Evolutionary conservation across 1,139 yeast species (phyloP).

Genomic region (Taiozyma onychis): DNA sequence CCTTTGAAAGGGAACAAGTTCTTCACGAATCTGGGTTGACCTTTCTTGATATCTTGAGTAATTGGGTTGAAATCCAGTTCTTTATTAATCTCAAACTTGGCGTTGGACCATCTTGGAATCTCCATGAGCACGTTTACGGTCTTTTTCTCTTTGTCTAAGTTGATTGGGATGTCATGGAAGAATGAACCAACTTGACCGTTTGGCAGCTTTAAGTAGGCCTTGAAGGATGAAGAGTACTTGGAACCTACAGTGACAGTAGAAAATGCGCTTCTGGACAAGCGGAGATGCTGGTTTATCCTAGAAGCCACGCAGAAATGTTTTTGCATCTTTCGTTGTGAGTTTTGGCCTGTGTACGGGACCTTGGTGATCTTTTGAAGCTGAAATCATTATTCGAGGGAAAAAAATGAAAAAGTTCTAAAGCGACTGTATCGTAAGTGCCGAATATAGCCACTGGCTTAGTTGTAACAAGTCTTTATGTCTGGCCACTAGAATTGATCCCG

Average conservation of each 20-base stretch:
- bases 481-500: too few species aligned
- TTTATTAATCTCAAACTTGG: constrained; percentile 84
- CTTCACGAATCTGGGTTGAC: constrained; percentile 78
- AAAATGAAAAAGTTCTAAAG: too few species aligned
- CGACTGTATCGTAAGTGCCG: too few species aligned
- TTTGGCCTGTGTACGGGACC: neutral
- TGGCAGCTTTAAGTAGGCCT: constrained; percentile 33
- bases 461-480: too few species aligned
- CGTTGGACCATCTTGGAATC: constrained; percentile 95
- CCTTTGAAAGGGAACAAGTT: constrained; percentile 97
- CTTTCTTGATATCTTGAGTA: constrained; percentile 89
- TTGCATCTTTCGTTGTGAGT: neutral
- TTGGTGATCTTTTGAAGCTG: neutral
- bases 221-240: constrained; percentile 39
- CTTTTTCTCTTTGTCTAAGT: constrained; percentile 53
- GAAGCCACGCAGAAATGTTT: neutral
- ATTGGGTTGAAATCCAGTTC: constrained; percentile 78
- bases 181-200: constrained; percentile 58
- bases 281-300: neutral
- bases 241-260: constrained; percentile 32
- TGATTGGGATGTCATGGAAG: constrained; percentile 88
- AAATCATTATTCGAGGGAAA: too few species aligned
- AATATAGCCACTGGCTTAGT: too few species aligned
- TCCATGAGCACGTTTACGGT: constrained; percentile 88
- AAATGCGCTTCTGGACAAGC: neutral